A percentile compares a stretch with the other conserved stretches of the same genome.
phyloP scores from a whole-genome alignment of 1,284 basidiomycete genomes.

The Cutaneotrichosporon sp. region DNA sequence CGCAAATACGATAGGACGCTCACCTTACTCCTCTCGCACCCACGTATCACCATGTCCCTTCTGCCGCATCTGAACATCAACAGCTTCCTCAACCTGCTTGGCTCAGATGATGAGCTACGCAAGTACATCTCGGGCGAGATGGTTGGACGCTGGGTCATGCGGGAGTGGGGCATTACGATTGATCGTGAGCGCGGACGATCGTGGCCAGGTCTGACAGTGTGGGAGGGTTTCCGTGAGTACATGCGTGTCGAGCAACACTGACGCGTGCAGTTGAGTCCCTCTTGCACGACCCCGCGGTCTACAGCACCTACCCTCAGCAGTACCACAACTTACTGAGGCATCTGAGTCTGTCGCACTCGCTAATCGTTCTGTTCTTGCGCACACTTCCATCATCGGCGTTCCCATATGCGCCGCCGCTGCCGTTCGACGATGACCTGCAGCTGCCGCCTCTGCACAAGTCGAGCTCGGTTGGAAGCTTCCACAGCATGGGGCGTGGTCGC shows the following conservation, averaged over 20 bases:
- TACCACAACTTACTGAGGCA: slow-evolving; percentile 45
- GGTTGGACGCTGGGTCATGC: slow-evolving; percentile 45
- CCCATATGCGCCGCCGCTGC: slow-evolving; percentile 38
- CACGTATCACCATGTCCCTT: slow-evolving; percentile 33
- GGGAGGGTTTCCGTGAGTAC: slow-evolving; percentile 49
- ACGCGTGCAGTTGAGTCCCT: slow-evolving; percentile 48
- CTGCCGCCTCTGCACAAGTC: slow-evolving; percentile 27
- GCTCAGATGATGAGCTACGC: slow-evolving; percentile 32
- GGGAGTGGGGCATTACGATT: slow-evolving; percentile 41
- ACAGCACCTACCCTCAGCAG: slow-evolving; percentile 43
- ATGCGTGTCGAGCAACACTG: too few species aligned
- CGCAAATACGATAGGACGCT: slow-evolving; percentile 7
- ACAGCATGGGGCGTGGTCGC: slow-evolving; percentile 11
- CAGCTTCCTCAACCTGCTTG: slow-evolving; percentile 42
- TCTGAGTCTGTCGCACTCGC: slow-evolving; percentile 44
- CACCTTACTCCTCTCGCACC: slow-evolving; percentile 26
- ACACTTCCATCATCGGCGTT: slow-evolving; percentile 35
- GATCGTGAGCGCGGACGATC: slow-evolving; percentile 30
- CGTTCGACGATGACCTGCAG: slow-evolving; percentile 43
- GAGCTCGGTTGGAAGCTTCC: slow-evolving; percentile 28
- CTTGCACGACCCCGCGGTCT: slow-evolving; percentile 43
- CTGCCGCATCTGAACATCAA: slow-evolving; percentile 41
- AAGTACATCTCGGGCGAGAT: slow-evolving; percentile 42
- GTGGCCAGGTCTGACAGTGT: slow-evolving; percentile 48
- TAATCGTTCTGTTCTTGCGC: slow-evolving; percentile 46